Percentiles rank a stretch among this genome's conserved stretches.
Conservation (phyloP, 2,329 filamentous ascomycete genomes). For the Ilyonectria sp. region DNA sequence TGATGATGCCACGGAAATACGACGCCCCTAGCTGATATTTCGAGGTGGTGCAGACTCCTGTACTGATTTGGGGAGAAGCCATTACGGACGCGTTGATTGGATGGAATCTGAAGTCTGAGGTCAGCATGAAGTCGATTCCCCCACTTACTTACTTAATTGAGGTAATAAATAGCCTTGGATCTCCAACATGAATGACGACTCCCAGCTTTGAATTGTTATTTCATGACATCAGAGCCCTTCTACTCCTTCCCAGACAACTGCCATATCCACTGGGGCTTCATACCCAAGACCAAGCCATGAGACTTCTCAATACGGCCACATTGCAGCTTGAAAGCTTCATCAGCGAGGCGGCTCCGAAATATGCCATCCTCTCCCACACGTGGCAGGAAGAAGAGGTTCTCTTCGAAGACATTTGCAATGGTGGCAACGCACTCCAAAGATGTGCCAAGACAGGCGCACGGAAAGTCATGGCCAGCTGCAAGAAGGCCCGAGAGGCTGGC, state of each 20-base stretch:
- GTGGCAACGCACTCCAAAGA: not conserved
- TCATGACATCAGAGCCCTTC: not conserved
- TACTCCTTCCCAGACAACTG: not conserved
- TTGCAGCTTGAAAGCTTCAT: not conserved
- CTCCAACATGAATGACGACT: not conserved
- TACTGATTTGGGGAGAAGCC: too few relatives aligned
- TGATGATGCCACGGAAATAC: too few relatives aligned
- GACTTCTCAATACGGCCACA: not conserved
- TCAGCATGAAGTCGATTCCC: too few relatives aligned
- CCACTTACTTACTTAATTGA: not conserved
- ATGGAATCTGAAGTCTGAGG: too few relatives aligned
- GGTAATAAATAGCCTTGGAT: not conserved
- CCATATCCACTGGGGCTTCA: not conserved
- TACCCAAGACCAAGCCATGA: not conserved
- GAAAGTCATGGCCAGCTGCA: constrained; percentile 1
- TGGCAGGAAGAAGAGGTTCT: not conserved
- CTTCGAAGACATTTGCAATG: not conserved
- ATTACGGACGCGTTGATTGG: too few relatives aligned
- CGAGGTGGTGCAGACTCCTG: too few relatives aligned
- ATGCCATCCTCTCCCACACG: constrained; percentile 6
- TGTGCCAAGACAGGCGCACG: not conserved
- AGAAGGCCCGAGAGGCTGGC: not conserved
- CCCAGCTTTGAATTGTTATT: not conserved
- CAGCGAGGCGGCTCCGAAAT: not conserved
- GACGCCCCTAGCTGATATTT: too few relatives aligned